These are phyloP conservation scores for Erysimum cheiri DNA, from an alignment of 441 rosid genomes.

Conservation along the genomic window DNA sequence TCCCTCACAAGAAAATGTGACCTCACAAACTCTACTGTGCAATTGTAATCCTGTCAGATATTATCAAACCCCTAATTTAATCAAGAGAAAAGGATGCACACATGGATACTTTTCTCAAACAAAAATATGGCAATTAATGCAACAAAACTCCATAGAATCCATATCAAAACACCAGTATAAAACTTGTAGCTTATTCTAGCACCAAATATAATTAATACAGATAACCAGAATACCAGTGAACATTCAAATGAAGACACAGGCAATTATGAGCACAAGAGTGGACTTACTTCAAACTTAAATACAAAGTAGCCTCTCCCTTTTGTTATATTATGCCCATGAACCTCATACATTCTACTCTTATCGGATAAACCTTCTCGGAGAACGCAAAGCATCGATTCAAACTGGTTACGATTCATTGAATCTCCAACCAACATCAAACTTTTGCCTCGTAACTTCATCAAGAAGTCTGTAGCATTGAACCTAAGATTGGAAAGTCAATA, in stretches of 20 bases:
- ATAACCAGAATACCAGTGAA: constrained; percentile 14
- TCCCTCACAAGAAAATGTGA: constrained; percentile 96
- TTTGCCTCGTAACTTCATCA: constrained; percentile 82
- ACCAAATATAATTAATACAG: neutral
- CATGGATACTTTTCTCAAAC: neutral
- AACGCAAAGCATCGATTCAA: constrained; percentile 84
- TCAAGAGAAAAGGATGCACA: constrained; percentile 21
- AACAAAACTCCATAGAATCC: constrained; percentile 5
- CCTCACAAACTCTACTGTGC: constrained; percentile 85
- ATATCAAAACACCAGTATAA: neutral
- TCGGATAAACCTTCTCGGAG: constrained; percentile 76
- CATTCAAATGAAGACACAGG: neutral
- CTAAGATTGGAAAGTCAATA: constrained; percentile 57
- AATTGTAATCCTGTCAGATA: constrained; percentile 70
- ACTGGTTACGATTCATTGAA: constrained; percentile 92
- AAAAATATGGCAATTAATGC: neutral
- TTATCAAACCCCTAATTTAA: neutral
- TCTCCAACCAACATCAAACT: constrained; percentile 89
- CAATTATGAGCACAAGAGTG: constrained; percentile 7
- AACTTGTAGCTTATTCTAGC: neutral
- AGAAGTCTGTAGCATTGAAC: constrained; percentile 92
- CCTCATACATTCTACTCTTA: constrained; percentile 77
- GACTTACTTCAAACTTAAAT: constrained; percentile 72
- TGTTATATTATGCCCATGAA: constrained; percentile 74
- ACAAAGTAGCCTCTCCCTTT: constrained; percentile 85